Evolutionary conservation across 78 protist species (phyloP), one percentile per base, ranked within the genome.

Genomic region (Dictyostelium brefeldianum): DNA sequence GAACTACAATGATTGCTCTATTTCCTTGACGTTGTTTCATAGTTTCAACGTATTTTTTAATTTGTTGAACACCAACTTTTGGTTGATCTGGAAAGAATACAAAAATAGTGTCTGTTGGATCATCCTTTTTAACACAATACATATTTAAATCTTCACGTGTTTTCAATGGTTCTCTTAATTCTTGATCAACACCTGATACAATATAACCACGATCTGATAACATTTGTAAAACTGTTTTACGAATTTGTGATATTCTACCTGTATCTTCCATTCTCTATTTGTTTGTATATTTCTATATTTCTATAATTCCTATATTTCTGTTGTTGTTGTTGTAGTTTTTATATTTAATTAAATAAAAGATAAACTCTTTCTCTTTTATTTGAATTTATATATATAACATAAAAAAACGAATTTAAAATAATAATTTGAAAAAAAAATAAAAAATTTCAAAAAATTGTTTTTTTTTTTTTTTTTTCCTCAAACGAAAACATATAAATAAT

Each of bases 191-290:
- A 41, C 36, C 18, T 10, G 79, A 51, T 18, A 94, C 62, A 46
- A 89, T 31, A 53, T 96, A 96, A 20, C 91, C 96, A 51, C 98
- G 91, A 81, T 95, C 98, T 48, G 69, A 43, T 36, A 97, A 75
- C 98, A 97, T 97, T 78, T 97, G 94, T 41, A 89, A 57, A 8
- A 97, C 74, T 3, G 98, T 97, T 48, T 85, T 80, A 25, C 80
- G 64, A 47, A 93, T 78, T 41, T 82, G 74, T 83, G 41, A 94
- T 18, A 95, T 22, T 79, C 89, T 80, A 53, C 56, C 29, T n/a
- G 47, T 22, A 47, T 77, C 90, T 29, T 91, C 95, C 95, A 91
- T 91, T 57, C n/a, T 69, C 0, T 77, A n/a, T 50, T 14, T 75
- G 29, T 50, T 10, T 46, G 5, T 48, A 75, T 75, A 8, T 50